Percentiles rank a stretch among this genome's conserved stretches.
Conservation (phyloP, 495 filamentous ascomycete genomes). For the Xylaria scruposa region DNA sequence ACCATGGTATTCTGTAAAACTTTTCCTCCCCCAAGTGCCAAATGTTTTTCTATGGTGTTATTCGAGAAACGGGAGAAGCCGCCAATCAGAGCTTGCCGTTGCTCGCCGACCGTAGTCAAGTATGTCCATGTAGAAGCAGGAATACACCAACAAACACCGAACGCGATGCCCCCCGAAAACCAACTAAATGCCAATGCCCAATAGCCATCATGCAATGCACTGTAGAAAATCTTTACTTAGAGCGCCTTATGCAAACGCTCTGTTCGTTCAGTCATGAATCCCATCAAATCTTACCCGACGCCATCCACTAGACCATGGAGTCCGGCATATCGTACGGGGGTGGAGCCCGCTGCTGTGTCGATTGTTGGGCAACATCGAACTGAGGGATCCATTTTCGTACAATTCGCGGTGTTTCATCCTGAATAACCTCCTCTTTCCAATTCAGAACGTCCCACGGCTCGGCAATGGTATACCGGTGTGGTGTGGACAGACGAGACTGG, state of each 20-base stretch:
- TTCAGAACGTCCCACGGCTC: constrained; percentile 48
- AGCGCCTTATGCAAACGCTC: constrained; percentile 18
- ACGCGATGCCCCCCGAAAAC: constrained; percentile 42
- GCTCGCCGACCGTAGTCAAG: constrained; percentile 22
- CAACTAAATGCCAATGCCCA: constrained; percentile 29
- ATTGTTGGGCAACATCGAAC: constrained; percentile 30
- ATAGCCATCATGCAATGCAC: constrained; percentile 33
- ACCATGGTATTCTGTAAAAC: constrained; percentile 18
- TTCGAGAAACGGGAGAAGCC: constrained; percentile 4
- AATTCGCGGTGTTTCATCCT: constrained; percentile 38
- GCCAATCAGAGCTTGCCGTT: constrained; percentile 13
- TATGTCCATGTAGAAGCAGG: constrained; percentile 37
- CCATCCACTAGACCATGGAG: constrained; percentile 41
- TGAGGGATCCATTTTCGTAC: constrained; percentile 44
- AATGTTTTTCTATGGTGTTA: background rate
- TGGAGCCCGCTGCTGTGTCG: constrained; percentile 29
- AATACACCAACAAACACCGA: constrained; percentile 43
- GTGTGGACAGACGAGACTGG: constrained; percentile 36
- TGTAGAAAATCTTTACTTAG: constrained; percentile 25
- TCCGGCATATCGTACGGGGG: constrained; percentile 29
- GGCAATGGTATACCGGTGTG: constrained; percentile 35
- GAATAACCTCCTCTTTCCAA: constrained; percentile 51
- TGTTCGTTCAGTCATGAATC: constrained; percentile 31
- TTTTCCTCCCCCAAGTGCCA: constrained; percentile 24
- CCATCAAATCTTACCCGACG: constrained; percentile 21